Conservation (phyloP, 148 eudicot genomes). For the Camellia japonica region DNA sequence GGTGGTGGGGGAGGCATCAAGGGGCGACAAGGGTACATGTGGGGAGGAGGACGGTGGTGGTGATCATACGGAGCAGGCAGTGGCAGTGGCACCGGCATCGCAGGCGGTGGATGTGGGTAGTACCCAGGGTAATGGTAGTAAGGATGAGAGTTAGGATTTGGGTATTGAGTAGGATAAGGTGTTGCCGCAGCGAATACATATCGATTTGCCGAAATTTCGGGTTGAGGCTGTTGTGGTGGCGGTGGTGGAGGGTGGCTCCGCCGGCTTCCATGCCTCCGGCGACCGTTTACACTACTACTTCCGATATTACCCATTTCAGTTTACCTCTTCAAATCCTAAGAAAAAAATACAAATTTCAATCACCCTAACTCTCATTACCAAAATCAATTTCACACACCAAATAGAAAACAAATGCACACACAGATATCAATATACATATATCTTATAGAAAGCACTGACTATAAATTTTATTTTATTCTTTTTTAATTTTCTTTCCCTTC, state of each 20-base stretch:
- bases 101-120: conserved; percentile 52
- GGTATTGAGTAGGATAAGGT: conserved; percentile 65
- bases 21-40: conserved; percentile 56
- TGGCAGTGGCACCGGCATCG: conserved; percentile 59
- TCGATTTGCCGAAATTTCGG: conserved; percentile 52
- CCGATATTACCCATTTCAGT: conserved; percentile 64
- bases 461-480: background rate
- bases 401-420: background rate
- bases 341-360: background rate
- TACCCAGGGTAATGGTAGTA: conserved; percentile 73
- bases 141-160: conserved; percentile 49
- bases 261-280: conserved; percentile 41
- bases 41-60: conserved; percentile 57
- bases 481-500: no score
- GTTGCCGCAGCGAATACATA: conserved; percentile 79
- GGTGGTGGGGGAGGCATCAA: conserved; percentile 50
- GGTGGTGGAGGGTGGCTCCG: conserved; percentile 47
- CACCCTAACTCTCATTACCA: background rate
- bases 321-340: background rate
- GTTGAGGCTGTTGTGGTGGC: conserved; percentile 38
- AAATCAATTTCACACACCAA: background rate
- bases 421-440: background rate
- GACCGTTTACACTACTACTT: conserved; percentile 48
- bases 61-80: conserved; percentile 77
- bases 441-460: background rate